Conservation (phyloP, 805 yeast species). For the Saccharomyces eubayanus region DNA sequence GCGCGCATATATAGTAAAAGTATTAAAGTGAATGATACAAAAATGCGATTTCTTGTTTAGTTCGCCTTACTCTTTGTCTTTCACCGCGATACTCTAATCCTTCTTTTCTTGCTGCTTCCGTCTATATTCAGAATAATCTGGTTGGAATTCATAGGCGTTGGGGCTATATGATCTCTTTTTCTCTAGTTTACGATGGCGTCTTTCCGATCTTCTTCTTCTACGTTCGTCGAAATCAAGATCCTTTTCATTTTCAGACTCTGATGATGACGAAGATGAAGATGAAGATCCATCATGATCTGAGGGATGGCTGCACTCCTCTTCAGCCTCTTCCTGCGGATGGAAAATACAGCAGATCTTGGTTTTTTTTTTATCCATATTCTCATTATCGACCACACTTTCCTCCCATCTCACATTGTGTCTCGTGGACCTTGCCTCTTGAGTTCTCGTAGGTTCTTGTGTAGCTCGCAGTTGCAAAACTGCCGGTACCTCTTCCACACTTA, state of each 20-base stretch:
- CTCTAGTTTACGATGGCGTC: constrained; percentile 27
- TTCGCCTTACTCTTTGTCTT: neutral
- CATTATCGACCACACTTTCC: constrained; percentile 83
- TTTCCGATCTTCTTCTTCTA: constrained; percentile 28
- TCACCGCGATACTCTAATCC: neutral
- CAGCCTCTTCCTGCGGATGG: constrained; percentile 63
- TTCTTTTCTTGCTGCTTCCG: constrained; percentile 7
- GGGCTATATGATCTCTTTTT: constrained; percentile 38
- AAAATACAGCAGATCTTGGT: constrained; percentile 85
- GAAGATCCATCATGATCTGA: constrained; percentile 13
- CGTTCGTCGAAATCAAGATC: constrained; percentile 29
- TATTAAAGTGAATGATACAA: neutral
- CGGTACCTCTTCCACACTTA: constrained; percentile 13
- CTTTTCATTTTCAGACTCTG: constrained; percentile 36
- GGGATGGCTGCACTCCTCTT: constrained; percentile 34
- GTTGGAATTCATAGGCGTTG: constrained; percentile 87
- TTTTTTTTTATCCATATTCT: constrained; percentile 78
- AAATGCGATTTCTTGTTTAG: too few relatives aligned
- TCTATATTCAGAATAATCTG: constrained; percentile 40
- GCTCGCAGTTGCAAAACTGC: constrained; percentile 26
- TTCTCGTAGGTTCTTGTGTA: constrained; percentile 3
- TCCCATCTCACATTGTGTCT: constrained; percentile 69
- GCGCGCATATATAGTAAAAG: neutral
- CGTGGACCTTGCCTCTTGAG: constrained; percentile 1
- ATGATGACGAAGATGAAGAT: constrained; percentile 28